Evolutionary conservation across 345 rosid species (phyloP).

Genomic region (Eucalyptus viminalis): DNA sequence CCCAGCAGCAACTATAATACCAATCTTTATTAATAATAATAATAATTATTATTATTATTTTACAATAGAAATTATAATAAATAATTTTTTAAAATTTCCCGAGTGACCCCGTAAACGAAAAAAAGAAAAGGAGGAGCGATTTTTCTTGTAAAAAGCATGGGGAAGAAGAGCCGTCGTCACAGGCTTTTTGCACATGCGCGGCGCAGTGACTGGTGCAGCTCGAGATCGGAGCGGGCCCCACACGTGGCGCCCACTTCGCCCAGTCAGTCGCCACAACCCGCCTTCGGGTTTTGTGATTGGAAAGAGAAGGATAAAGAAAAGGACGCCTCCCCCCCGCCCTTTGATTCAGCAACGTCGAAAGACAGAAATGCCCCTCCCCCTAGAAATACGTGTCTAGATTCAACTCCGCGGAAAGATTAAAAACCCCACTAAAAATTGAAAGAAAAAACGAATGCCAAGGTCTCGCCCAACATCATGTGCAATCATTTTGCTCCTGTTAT

Average conservation of each 20-base stretch:
- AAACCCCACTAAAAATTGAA: neutral
- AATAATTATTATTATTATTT: no score
- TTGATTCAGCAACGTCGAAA: neutral
- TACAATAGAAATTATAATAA: neutral
- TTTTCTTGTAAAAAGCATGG: conserved; percentile 13
- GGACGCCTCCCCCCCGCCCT: neutral
- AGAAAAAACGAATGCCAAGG: neutral
- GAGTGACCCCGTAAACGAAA: neutral
- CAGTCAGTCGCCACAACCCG: neutral
- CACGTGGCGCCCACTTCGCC: neutral
- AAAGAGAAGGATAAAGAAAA: neutral
- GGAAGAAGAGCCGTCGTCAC: conserved; percentile 14
- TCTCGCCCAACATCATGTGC: conserved; percentile 19
- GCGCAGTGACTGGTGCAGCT: neutral
- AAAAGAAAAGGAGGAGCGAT: neutral
- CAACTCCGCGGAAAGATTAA: neutral
- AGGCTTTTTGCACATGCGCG: conserved; percentile 52
- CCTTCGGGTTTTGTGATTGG: neutral
- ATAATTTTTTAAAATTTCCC: neutral
- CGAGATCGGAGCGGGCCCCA: neutral
- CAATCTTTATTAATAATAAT: no score
- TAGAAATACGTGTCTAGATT: neutral
- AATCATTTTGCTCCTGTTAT: neutral
- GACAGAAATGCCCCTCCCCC: neutral
- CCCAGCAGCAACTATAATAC: neutral